Base-by-base conservation (phyloP, 805 yeast species). In the Barnettozyma salicaria region DNA sequence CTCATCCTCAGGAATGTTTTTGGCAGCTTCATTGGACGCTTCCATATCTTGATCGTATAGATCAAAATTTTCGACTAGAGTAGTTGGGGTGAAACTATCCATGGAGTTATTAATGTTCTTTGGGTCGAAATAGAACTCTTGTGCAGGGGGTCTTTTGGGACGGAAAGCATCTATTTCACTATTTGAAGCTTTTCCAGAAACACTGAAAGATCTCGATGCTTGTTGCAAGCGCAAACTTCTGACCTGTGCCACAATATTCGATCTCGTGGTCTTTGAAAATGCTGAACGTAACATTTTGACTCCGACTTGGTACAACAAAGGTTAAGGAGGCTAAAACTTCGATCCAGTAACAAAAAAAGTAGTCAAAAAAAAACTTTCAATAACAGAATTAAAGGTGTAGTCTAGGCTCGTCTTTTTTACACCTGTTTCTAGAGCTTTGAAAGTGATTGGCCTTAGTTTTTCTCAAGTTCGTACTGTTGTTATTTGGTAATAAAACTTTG, bases 11-110 rank as follows among this genome's bases (percentile, higher is more conserved):
- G 36, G 42, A 16, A 30, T 27, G 8, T 44, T 39, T 22, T 29
- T 39, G 16, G 65, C 60, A 48, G 63, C 63, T 41, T 53, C 50
- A 18, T 39, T 39, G 24, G 44, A 32, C 7, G 37, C 46, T 19
- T 45, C 44, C 40, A 47, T 44, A 37, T 57, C 61, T 22, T 69
- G 63, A 43, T 73, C 71, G 42, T 63, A 61, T 37, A 67, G 35
- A 22, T 52, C 55, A 24, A 50, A 43, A 27, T 54, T 56, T 39
- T 57, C 61, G 5, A 45, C 36, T 16, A 56, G 36, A 10, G 43
- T 44, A 9, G 59, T 57, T 8, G 56, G 52, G 11, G 40, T 40
- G 34, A 50, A 57, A 24, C 59, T 56, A 8, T 72, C 73, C 59
- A 69, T 51, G 20, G 73, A 66, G 32, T 67, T 63, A 43, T 64